Conservation (phyloP, 768 basidiomycete species). For the Phylloporus sp. region DNA sequence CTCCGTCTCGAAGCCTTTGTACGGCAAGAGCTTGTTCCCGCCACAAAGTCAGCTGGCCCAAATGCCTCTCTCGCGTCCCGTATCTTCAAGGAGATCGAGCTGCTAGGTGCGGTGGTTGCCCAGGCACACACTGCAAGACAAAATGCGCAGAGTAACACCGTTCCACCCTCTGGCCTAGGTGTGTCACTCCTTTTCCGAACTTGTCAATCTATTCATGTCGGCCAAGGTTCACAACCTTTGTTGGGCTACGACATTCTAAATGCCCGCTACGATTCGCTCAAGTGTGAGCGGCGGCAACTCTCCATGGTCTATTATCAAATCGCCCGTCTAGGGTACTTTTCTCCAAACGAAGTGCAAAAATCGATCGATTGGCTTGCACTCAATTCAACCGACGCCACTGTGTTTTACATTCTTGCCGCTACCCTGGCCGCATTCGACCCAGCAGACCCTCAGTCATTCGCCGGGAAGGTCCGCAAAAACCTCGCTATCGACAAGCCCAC, state of each 20-base stretch:
- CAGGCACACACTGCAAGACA: constrained; percentile 57
- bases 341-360: constrained; percentile 54
- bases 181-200: neutral
- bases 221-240: constrained; percentile 38
- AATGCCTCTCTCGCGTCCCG: constrained; percentile 47
- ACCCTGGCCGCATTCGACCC: constrained; percentile 66
- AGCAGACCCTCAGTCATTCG: constrained; percentile 48
- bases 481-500: constrained; percentile 46
- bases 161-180: constrained; percentile 56
- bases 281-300: constrained; percentile 68
- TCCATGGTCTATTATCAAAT: constrained; percentile 61
- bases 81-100: constrained; percentile 63
- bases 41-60: constrained; percentile 30
- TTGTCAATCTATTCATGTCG: constrained; percentile 2
- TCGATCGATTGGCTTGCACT: constrained; percentile 69
- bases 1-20: constrained; percentile 54
- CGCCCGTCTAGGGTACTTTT: constrained; percentile 58
- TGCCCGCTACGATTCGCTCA: constrained; percentile 68
- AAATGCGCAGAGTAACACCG: constrained; percentile 56
- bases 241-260: constrained; percentile 66
- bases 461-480: constrained; percentile 43
- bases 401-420: constrained; percentile 63
- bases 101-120: constrained; percentile 47
- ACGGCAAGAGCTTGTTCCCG: constrained; percentile 48
- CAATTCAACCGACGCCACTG: constrained; percentile 65